phyloP scores from a whole-genome alignment of 352 stramenopile species.

The Phytophthora cajani region DNA sequence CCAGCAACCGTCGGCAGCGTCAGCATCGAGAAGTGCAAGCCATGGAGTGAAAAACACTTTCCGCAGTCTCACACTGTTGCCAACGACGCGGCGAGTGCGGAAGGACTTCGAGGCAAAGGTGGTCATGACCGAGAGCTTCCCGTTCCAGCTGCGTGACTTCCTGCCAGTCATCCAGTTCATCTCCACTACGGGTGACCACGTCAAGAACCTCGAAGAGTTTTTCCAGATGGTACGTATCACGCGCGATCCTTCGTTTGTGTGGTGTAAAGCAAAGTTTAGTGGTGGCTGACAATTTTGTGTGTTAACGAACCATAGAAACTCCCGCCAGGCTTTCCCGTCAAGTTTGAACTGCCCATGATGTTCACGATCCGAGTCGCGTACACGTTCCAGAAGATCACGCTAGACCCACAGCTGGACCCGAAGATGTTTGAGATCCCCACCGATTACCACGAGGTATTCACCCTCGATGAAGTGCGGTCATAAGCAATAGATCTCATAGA shows the following conservation, averaged over 20 bases:
- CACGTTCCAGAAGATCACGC: conserved; percentile 77
- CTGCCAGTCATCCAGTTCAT: conserved; percentile 81
- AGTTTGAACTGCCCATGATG: conserved; percentile 86
- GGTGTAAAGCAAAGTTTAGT: neutral
- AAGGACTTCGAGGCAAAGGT: conserved; percentile 86
- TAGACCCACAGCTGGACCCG: conserved; percentile 56
- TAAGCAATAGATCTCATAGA: conserved; percentile 21
- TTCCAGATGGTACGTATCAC: conserved; percentile 74
- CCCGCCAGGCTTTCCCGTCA: conserved; percentile 79
- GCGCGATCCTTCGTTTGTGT: neutral
- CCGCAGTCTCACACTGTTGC: conserved; percentile 70
- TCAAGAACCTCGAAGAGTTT: conserved; percentile 85
- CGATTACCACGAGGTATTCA: conserved; percentile 63
- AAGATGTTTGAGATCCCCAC: conserved; percentile 64
- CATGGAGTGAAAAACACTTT: conserved; percentile 59
- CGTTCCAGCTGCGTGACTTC: conserved; percentile 76
- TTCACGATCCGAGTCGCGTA: conserved; percentile 84
- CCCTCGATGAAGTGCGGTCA: conserved; percentile 58
- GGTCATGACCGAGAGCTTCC: conserved; percentile 79
- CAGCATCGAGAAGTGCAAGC: conserved; percentile 1
- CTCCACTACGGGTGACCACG: conserved; percentile 74
- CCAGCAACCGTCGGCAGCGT: neutral
- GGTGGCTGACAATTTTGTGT: conserved; percentile 7
- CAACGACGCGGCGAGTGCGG: conserved; percentile 40
- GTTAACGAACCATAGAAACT: conserved; percentile 57